These are phyloP conservation scores for Quercus suber DNA, from an alignment of 306 rosid genomes.

Conservation along the genomic window DNA sequence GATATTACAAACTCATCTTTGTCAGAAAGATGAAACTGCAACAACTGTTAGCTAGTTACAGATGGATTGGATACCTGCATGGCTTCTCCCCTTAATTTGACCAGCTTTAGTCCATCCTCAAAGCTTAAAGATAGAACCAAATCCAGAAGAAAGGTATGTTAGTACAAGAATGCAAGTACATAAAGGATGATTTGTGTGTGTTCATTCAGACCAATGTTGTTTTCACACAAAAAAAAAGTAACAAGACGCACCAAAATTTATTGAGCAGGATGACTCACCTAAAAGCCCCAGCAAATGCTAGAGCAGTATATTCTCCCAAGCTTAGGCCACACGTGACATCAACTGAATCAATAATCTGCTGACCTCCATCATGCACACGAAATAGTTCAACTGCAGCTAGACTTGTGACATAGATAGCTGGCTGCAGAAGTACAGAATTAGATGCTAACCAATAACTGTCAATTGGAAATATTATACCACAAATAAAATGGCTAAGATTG, in stretches of 20 bases:
- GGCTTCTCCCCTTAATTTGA: conserved; percentile 95
- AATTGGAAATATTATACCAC: conserved; percentile 2
- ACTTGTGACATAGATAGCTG: conserved; percentile 95
- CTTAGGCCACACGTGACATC: conserved; percentile 97
- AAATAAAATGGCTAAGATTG: neutral
- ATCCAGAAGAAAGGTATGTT: conserved; percentile 8
- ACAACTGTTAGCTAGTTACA: conserved; percentile 16
- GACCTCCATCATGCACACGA: conserved; percentile 84
- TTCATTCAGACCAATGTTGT: neutral
- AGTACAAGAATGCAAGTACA: conserved; percentile 8
- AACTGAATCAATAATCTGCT: conserved; percentile 82
- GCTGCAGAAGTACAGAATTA: conserved; percentile 55
- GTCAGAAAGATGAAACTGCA: neutral
- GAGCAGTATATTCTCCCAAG: conserved; percentile 95
- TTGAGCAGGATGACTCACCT: conserved; percentile 46
- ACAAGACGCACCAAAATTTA: neutral
- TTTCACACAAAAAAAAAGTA: neutral
- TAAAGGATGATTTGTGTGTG: neutral
- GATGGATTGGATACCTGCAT: conserved; percentile 73
- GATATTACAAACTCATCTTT: conserved; percentile 1
- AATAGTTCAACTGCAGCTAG: conserved; percentile 97
- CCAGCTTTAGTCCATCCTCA: conserved; percentile 97
- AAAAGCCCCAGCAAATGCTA: conserved; percentile 91
- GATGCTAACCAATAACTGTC: conserved; percentile 15
- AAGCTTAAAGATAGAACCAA: conserved; percentile 57